These are phyloP conservation scores for Domatiomyces catenatus DNA, from an alignment of 2,329 filamentous ascomycete genomes.

Conservation along the genomic window DNA sequence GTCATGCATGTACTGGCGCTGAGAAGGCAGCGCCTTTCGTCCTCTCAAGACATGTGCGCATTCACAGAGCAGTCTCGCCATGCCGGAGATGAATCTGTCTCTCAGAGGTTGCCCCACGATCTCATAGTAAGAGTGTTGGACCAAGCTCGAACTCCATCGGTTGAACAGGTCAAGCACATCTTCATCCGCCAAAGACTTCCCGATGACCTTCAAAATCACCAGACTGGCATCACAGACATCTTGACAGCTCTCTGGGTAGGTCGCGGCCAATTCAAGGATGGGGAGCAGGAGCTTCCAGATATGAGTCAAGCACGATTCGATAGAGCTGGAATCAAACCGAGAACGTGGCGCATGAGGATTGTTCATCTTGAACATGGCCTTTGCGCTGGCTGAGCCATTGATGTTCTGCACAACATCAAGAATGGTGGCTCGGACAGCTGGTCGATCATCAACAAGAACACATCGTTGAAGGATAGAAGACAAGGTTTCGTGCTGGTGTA, in stretches of 20 bases:
- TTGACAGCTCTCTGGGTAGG: conserved; percentile 25
- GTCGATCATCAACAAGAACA: conserved; percentile 22
- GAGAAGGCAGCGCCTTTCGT: conserved; percentile 8
- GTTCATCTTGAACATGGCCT: conserved; percentile 11
- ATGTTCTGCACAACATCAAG: conserved; percentile 13
- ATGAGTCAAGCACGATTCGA: conserved; percentile 23
- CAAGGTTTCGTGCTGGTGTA: conserved; percentile 6
- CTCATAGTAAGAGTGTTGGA: conserved; percentile 30
- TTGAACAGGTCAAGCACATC: conserved; percentile 27
- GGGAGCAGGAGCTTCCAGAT: conserved; percentile 31
- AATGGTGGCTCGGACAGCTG: conserved; percentile 12
- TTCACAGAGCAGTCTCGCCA: conserved; percentile 28
- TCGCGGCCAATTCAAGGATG: conserved; percentile 26
- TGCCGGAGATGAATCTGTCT: conserved; percentile 29
- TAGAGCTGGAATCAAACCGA: conserved; percentile 14
- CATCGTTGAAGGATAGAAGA: conserved; percentile 7
- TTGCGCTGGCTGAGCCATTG: conserved; percentile 10
- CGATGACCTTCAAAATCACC: conserved; percentile 28
- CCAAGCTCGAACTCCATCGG: conserved; percentile 29
- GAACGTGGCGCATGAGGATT: conserved; percentile 11
- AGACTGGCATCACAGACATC: conserved; percentile 33
- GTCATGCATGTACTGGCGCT: conserved; percentile 30
- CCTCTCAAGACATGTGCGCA: conserved; percentile 6
- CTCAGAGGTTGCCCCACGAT: conserved; percentile 31
- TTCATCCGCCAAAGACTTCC: conserved; percentile 24